These are phyloP conservation scores for Daldinia decipiens DNA, from an alignment of 495 filamentous ascomycete species.

Conservation along the genomic window DNA sequence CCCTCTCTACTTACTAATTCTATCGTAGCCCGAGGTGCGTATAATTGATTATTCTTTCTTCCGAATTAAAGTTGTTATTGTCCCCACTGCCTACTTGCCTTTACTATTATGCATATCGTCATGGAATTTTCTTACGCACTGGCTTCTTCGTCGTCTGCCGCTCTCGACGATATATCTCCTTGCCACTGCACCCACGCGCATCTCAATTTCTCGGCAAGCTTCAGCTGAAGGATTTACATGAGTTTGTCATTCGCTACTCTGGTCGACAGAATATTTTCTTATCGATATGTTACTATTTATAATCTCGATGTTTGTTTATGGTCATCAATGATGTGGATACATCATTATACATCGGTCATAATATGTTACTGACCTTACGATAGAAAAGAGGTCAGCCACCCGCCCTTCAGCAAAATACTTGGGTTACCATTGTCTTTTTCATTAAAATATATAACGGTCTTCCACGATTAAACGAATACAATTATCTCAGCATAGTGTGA, in stretches of 20 bases:
- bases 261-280: conserved; percentile 10
- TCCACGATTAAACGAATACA: not conserved
- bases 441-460: not conserved
- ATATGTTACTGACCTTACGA: conserved; percentile 28
- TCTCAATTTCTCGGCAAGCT: conserved; percentile 22
- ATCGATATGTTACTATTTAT: conserved; percentile 43
- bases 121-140: conserved; percentile 4
- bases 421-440: conserved; percentile 7
- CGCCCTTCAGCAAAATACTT: conserved; percentile 10
- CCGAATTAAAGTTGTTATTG: not conserved
- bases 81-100: conserved; percentile 1
- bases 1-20: conserved; percentile 6
- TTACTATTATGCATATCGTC: conserved; percentile 1
- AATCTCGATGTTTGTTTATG: conserved; percentile 35
- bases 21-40: conserved; percentile 21
- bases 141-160: not conserved
- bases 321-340: conserved; percentile 37
- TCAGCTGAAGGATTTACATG: conserved; percentile 44
- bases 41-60: conserved; percentile 1
- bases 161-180: conserved; percentile 12
- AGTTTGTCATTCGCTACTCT: conserved; percentile 29
- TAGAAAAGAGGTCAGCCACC: conserved; percentile 34
- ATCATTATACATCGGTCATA: conserved; percentile 20
- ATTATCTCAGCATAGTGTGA: conserved; percentile 17
- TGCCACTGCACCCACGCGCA: conserved; percentile 9